A percentile compares a stretch with the other conserved stretches of the same genome.
Conservation (phyloP, 495 filamentous ascomycete genomes). For the Schizothecium vesticola region DNA sequence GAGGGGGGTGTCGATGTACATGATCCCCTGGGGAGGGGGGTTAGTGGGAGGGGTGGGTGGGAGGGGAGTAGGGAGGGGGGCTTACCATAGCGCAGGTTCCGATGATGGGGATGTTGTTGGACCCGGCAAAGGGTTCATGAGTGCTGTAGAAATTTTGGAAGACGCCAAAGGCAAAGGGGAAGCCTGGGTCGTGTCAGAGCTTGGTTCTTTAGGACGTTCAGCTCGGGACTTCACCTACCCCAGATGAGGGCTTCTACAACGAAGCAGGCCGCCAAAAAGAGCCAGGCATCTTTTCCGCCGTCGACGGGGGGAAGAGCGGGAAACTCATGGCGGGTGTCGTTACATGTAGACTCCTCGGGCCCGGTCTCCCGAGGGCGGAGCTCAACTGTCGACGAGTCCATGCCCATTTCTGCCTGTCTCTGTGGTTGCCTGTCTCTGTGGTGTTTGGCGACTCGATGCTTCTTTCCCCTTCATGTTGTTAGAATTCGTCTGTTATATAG, state of each 20-base stretch:
- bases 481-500: background rate
- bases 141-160: conserved; percentile 46
- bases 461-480: background rate
- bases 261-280: conserved; percentile 58
- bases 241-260: conserved; percentile 61
- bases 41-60: background rate
- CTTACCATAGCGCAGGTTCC: conserved; percentile 37
- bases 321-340: conserved; percentile 19
- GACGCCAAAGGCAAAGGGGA: conserved; percentile 55
- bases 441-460: background rate
- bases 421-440: background rate
- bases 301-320: conserved; percentile 53
- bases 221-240: conserved; percentile 39
- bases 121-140: conserved; percentile 34
- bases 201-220: background rate
- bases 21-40: conserved; percentile 33
- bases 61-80: background rate
- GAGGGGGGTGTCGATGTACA: conserved; percentile 46
- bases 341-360: background rate
- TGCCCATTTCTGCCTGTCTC: background rate
- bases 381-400: background rate
- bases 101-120: conserved; percentile 37
- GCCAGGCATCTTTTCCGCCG: conserved; percentile 58
- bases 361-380: background rate
- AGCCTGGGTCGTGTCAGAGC: conserved; percentile 39